Evolutionary conservation across 2,329 filamentous ascomycete species (phyloP), one percentile per base, ranked within the genome.

Genomic region (Tolypocladium capitatum): DNA sequence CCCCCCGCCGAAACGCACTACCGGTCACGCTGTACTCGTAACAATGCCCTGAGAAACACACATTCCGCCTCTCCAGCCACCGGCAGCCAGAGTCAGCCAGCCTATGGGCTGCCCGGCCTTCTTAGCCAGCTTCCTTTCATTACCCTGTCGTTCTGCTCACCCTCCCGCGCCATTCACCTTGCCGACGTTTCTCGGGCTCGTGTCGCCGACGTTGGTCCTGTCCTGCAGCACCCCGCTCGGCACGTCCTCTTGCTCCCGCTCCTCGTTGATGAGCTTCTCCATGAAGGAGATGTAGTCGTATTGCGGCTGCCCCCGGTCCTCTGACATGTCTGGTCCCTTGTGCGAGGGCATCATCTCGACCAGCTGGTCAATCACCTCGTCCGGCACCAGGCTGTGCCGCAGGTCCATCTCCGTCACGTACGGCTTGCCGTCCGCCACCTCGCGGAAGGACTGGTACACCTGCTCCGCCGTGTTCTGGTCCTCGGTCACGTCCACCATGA

Each of bases 401-500:
- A 98, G 77, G 64, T 98, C 92, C 72, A 98, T 85, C 69, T 98
- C 92, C 5, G 92, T 98, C 36, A 98, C 92, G 64, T 98, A 98
- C 11, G 91, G 90, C 74, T 98, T 98, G 55, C 92, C 92, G 69
- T 98, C 92, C 18, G 92, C 92, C 42, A 98, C 92, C 68, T 98
- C 92, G 49, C 83, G 81, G 78, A 98, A 98, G 53, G 86, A 94
- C 69, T 98, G 91, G 72, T 92, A 97, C 5, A 98, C 92, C 66
- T 98, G 92, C 67, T 97, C 92, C 13, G 92, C 92, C 4, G 90
- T 96, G 65, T 98, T 96, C 69, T 98, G 92, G 62, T 98, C 92
- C 68, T 98, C 92, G 13, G 92, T 98, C 45, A 96, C 92, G 57
- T 94, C 88, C 43, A 98, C 92, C 92, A 98, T 98, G 74, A 98